Evolutionary conservation across 345 rosid genomes (phyloP), one percentile per base, ranked within the genome.

Genomic region (Lepidium aucheri): DNA sequence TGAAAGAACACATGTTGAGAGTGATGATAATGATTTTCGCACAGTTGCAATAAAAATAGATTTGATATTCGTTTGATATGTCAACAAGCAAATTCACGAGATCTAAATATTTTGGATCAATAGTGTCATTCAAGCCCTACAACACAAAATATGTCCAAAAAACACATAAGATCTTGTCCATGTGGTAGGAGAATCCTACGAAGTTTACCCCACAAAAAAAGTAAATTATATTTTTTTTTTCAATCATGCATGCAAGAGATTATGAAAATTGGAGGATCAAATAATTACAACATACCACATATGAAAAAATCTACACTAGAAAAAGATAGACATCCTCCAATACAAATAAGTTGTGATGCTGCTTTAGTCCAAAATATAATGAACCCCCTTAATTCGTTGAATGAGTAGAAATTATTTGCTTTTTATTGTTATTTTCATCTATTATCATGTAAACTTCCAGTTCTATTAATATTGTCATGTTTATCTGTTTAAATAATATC

Each of bases 311-410:
- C 11, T 0, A 2, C 22, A 2, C 20, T 45, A 13, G 28, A 18
- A 45, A 45, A 4, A 76, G 54, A 63, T 77, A 33, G 6, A 80
- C 33, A 44, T 76, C 90, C n/a, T 72, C 83, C 85, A 79, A 80
- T 53, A 70, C 67, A 46, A 46, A 4, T 46, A 20, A 20, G 30
- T 10, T 20, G 52, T 46, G 30, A 46, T 46, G n/a, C 4, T 18
- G 7, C 43, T 51, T 76, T 83, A 86, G 88, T 92, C 78, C 82
- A 17, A 92, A 84, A 73, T 86, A 89, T 45, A 13, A 45, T 18
- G 14, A 20, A 20, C 8, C 0, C 30, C 20, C 52, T 46, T 9
- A 46, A 9, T 10, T 46, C 0, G 8, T 18, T 4, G 26, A n/a
- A 9, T 8, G 9, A 3, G 12, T 45, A 26, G 26, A 45, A 8